Evolutionary conservation across 306 rosid genomes (phyloP).

Genomic region (Pterocarpus santalinus): DNA sequence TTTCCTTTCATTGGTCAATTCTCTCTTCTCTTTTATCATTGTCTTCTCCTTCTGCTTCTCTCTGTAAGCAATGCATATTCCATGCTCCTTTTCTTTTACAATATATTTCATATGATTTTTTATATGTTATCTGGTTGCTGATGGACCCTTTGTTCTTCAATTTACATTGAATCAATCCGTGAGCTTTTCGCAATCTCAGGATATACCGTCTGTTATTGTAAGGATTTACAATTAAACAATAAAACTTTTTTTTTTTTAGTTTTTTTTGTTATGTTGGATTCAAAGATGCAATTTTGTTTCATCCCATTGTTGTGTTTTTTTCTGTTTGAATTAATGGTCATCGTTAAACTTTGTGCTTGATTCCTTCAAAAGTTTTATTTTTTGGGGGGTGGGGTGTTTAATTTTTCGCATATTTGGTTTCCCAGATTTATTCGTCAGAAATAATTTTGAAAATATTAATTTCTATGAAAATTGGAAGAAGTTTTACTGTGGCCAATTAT

Average conservation of each 20-base stretch:
- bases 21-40: not conserved
- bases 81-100: not conserved
- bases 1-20: conserved; percentile 28
- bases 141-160: not conserved
- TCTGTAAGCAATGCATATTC: not conserved
- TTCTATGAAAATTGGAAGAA: not conserved
- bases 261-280: conserved; percentile 17
- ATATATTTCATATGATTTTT: not conserved
- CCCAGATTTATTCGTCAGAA: conserved; percentile 21
- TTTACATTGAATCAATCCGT: not conserved
- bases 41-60: not conserved
- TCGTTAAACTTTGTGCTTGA: conserved; percentile 3
- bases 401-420: conserved; percentile 20
- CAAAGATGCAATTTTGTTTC: conserved; percentile 36
- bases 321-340: not conserved
- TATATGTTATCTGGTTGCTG: conserved; percentile 7
- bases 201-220: not conserved
- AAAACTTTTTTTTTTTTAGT: not conserved
- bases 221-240: not conserved
- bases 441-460: not conserved
- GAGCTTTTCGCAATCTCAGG: not conserved
- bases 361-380: not conserved
- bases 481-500: not conserved
- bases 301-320: not conserved
- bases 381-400: not conserved